Conservation (phyloP, 768 basidiomycete genomes). For the Leccinum broughii region DNA sequence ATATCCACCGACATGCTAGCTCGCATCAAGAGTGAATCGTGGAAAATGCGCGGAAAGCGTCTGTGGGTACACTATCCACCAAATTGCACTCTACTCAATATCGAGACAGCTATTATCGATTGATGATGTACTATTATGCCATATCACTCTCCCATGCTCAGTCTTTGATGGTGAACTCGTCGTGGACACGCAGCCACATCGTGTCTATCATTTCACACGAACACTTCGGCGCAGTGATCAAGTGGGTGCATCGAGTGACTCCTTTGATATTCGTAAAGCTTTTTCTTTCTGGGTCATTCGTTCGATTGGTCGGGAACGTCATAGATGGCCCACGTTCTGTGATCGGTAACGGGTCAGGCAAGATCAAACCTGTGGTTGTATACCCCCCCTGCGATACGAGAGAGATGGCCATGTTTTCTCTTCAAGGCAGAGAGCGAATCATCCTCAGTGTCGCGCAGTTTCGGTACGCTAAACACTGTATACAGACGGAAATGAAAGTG, state of each 20-base stretch:
- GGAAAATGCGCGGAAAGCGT: slow-evolving; percentile 27
- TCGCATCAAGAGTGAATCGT: slow-evolving; percentile 52
- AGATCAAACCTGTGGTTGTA: slow-evolving; percentile 46
- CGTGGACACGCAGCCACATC: slow-evolving; percentile 90
- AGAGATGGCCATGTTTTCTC: slow-evolving; percentile 58
- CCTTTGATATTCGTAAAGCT: slow-evolving; percentile 43
- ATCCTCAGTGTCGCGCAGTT: slow-evolving; percentile 93
- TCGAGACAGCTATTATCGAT: slow-evolving; percentile 72
- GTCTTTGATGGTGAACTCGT: slow-evolving; percentile 92
- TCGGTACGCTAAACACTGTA: slow-evolving; percentile 48
- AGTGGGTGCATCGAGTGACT: slow-evolving; percentile 41
- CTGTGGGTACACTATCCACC: slow-evolving; percentile 18
- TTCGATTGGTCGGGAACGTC: slow-evolving; percentile 1
- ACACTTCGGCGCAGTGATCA: slow-evolving; percentile 48
- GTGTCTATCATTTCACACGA: slow-evolving; percentile 63
- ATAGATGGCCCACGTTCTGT: slow-evolving; percentile 2
- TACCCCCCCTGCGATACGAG: slow-evolving; percentile 93
- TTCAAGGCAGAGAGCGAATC: slow-evolving; percentile 56
- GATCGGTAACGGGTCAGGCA: not conserved
- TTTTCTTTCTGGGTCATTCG: slow-evolving; percentile 10
- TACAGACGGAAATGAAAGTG: not conserved
- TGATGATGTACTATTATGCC: slow-evolving; percentile 85
- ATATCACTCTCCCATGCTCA: slow-evolving; percentile 67
- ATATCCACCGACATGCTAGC: slow-evolving; percentile 93
- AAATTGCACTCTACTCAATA: not conserved